These are phyloP conservation scores for Microcos paniculata DNA, from an alignment of 345 rosid genomes.

Conservation along the genomic window DNA sequence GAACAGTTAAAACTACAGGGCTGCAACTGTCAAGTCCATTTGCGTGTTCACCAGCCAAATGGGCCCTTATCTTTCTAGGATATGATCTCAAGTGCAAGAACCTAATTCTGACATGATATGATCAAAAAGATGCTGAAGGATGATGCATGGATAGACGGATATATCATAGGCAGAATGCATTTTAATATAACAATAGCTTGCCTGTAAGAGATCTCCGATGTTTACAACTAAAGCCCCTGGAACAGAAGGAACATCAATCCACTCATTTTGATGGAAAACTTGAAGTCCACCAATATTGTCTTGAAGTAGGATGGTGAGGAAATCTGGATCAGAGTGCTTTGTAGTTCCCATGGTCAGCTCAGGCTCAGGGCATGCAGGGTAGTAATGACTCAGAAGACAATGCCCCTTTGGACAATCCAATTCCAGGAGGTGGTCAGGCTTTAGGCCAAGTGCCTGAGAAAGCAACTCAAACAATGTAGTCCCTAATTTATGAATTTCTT, in stretches of 20 bases:
- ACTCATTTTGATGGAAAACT: conserved; percentile 18
- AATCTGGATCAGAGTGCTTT: conserved; percentile 47
- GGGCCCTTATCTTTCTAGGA: no score
- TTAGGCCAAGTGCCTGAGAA: conserved; percentile 56
- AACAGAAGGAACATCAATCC: conserved; percentile 19
- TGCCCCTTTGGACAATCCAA: conserved; percentile 42
- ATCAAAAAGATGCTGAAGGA: no score
- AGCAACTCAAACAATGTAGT: conserved; percentile 12
- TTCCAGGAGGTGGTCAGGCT: conserved; percentile 31
- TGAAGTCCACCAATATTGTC: conserved; percentile 28
- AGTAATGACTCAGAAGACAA: conserved; percentile 47
- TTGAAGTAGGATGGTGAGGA: conserved; percentile 48
- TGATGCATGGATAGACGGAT: background rate
- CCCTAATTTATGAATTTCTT: conserved; percentile 4
- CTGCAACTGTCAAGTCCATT: no score
- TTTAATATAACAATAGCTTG: background rate
- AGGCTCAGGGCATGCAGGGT: conserved; percentile 60
- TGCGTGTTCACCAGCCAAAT: no score
- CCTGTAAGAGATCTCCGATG: conserved; percentile 23
- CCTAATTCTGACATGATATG: background rate
- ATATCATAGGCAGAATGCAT: background rate
- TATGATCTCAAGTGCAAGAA: background rate
- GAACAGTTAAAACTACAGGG: background rate
- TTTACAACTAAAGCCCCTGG: conserved; percentile 19
- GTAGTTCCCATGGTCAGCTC: conserved; percentile 50